phyloP scores from a whole-genome alignment of 1,284 basidiomycete species.

The Mycocalia duriaeana region DNA sequence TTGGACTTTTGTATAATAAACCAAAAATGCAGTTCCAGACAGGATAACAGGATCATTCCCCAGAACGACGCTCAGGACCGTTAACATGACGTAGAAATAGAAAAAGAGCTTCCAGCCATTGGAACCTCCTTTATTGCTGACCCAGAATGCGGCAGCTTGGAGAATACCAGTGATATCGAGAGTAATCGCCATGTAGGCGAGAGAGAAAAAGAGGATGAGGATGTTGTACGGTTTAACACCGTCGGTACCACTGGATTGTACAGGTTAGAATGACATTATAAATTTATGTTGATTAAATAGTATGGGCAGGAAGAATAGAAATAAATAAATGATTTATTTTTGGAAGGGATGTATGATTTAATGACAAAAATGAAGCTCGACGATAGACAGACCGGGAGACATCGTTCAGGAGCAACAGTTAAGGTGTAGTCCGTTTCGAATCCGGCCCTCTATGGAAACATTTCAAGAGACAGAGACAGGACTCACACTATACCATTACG shows the following conservation, averaged over 20 bases:
- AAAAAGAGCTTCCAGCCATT: conserved; percentile 71
- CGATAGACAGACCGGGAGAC: too few species aligned
- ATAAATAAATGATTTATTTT: too few species aligned
- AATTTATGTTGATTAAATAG: too few species aligned
- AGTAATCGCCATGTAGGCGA: conserved; percentile 93
- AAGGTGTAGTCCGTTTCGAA: too few species aligned
- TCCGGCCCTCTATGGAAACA: neutral
- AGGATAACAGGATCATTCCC: conserved; percentile 91
- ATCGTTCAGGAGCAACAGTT: too few species aligned
- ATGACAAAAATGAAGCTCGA: too few species aligned
- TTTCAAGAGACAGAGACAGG: conserved; percentile 18
- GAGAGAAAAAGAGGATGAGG: conserved; percentile 85
- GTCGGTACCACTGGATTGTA: conserved; percentile 29
- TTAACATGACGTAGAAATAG: conserved; percentile 79
- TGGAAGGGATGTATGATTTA: too few species aligned
- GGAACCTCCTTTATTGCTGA: conserved; percentile 72
- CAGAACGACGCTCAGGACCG: conserved; percentile 74
- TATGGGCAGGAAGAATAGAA: too few species aligned
- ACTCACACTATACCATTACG: conserved; percentile 53
- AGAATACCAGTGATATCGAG: conserved; percentile 88
- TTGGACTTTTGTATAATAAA: conserved; percentile 24
- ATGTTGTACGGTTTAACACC: conserved; percentile 91
- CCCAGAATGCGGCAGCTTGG: conserved; percentile 83
- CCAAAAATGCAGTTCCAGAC: conserved; percentile 33
- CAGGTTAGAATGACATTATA: too few species aligned